Conservation (phyloP, 371 early-diverging fungal species). For the Dinochytrium kinnereticum region DNA sequence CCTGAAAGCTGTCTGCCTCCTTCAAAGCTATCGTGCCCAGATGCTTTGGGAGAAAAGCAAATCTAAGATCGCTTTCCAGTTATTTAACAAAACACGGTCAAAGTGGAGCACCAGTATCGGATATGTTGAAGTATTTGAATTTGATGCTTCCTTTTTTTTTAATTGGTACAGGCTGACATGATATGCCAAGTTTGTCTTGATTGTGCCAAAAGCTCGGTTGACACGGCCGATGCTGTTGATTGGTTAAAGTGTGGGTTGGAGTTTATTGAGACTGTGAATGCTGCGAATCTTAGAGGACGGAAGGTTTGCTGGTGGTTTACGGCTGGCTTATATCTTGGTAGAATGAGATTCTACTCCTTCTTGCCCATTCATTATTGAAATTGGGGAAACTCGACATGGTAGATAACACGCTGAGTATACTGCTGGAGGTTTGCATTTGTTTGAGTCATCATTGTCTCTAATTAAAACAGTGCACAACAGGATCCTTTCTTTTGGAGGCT, state of each 20-base stretch:
- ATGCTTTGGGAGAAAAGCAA: neutral
- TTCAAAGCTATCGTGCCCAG: neutral
- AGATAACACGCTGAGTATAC: neutral
- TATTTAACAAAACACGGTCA: neutral
- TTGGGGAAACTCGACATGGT: neutral
- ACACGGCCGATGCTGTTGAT: neutral
- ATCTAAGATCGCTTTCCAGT: neutral
- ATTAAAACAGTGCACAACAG: neutral
- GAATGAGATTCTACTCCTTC: neutral
- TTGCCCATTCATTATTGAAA: neutral
- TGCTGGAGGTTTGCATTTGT: neutral
- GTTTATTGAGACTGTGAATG: conserved; percentile 4
- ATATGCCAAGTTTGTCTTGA: conserved; percentile 5
- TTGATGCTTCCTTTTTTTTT: neutral
- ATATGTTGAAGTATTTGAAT: neutral
- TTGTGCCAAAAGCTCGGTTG: neutral
- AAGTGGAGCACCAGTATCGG: neutral
- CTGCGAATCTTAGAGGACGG: neutral
- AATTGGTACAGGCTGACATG: neutral
- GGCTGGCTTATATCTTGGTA: neutral
- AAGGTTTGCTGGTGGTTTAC: neutral
- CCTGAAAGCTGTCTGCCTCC: neutral
- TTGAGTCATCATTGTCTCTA: neutral
- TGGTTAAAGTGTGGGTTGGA: neutral
- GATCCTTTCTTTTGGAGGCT: neutral